These are phyloP conservation scores for Danielia oregonensis DNA, from an alignment of 805 yeast genomes.

Conservation along the genomic window DNA sequence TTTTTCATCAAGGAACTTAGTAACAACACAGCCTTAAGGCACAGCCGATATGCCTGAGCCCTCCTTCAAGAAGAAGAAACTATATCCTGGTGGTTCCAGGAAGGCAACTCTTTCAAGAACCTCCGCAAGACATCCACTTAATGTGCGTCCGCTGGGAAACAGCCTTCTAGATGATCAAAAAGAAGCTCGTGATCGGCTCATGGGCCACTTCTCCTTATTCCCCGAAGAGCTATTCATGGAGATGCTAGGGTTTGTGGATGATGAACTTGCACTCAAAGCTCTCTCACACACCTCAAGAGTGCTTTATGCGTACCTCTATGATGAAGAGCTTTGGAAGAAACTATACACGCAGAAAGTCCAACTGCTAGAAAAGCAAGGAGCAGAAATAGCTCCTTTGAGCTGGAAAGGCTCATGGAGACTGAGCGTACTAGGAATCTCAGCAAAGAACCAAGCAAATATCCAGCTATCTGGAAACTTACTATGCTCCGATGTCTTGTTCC, in stretches of 20 bases:
- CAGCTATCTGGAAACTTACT: conserved; percentile 47
- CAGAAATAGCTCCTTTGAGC: conserved; percentile 11
- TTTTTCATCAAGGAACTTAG: not conserved
- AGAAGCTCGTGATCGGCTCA: conserved; percentile 24
- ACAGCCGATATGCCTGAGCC: conserved; percentile 1
- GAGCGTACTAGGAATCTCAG: conserved; percentile 44
- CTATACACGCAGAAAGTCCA: conserved; percentile 32
- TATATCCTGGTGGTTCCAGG: conserved; percentile 3
- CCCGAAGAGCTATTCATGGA: conserved; percentile 64
- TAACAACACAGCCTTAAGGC: no score
- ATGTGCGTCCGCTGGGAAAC: conserved; percentile 18
- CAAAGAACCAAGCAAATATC: conserved; percentile 39
- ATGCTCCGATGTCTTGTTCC: conserved; percentile 73
- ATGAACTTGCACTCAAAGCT: conserved; percentile 44
- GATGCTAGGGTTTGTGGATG: conserved; percentile 47
- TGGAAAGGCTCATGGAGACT: conserved; percentile 87
- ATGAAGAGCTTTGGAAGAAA: conserved; percentile 80
- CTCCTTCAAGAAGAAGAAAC: not conserved
- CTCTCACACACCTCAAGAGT: conserved; percentile 61
- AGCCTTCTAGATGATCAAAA: conserved; percentile 7
- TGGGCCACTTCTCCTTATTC: conserved; percentile 53
- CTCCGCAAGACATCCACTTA: conserved; percentile 14
- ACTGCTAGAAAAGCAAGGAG: conserved; percentile 9
- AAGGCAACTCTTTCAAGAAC: conserved; percentile 5
- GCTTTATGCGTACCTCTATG: conserved; percentile 66